Base-by-base conservation (phyloP, 345 rosid species). In the Populus alba region DNA sequence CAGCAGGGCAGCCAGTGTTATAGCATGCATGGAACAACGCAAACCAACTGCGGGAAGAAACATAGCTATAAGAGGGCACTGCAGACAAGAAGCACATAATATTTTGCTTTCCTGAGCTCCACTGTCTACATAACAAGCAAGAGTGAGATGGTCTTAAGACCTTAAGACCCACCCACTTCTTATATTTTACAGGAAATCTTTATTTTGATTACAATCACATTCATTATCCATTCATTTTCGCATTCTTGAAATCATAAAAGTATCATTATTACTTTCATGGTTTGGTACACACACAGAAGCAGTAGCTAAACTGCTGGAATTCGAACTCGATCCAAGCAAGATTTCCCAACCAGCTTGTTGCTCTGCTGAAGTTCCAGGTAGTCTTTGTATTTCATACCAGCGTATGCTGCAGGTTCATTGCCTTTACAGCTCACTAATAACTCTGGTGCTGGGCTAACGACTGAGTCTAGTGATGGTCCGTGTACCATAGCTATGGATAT, bases 391-490 rank as follows among this genome's bases (percentile, higher is more conserved):
- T 73, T 81, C 65, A 87, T 83, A 15, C 87, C 91, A 6, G 17
- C 27, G 33, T 79, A 90, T 16, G 74, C 53, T 16, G 72, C 53
- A 1, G 87, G 77, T 1, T 72, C 76, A 25, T 77, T 57, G 23
- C 57, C 18, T 66, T 75, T 73, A 0, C 37, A 10, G 6, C 77
- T 85, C 65, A 18, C 23, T 17, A 82, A 11, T 45, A 88, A 73
- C 80, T 84, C 83, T 37, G 78, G 67, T 15, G 81, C 79, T 25
- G 88, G 89, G 7, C 31, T 33, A 31, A 88, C 88, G 2, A 86
- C 75, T 7, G 88, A 47, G 43, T 90, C 85, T 1, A 81, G 57
- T 7, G 94, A 85, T 8, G 94, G 88, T 55, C 90, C 94, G 11
- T 78, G 70, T 17, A 70, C 68, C 37, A 74, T 8, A 9, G 78